These are phyloP conservation scores for Venustampulla echinocandica DNA, from an alignment of 495 filamentous ascomycete species.

Conservation along the genomic window DNA sequence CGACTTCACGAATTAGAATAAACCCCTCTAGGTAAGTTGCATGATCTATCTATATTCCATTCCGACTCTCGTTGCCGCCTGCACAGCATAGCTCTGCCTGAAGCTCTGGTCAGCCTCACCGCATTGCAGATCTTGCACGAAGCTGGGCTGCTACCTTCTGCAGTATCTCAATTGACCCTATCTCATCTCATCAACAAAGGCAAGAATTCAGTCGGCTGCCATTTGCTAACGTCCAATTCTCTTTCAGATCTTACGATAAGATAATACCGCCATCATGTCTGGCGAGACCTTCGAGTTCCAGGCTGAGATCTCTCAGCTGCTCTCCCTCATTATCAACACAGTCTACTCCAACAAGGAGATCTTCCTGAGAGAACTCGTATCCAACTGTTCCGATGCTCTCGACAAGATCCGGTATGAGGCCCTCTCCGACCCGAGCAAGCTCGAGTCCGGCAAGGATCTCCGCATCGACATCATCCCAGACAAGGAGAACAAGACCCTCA, in stretches of 20 bases:
- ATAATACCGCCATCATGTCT: conserved; percentile 47
- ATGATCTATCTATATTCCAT: not conserved
- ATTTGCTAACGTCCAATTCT: conserved; percentile 3
- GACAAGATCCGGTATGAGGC: conserved; percentile 99
- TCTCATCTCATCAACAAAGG: not conserved
- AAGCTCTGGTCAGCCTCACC: not conserved
- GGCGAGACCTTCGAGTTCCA: conserved; percentile 97
- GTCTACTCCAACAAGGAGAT: conserved; percentile 99
- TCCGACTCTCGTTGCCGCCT: not conserved
- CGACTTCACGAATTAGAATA: conserved; percentile 1
- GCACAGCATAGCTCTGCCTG: not conserved
- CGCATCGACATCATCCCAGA: conserved; percentile 97
- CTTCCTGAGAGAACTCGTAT: conserved; percentile 95
- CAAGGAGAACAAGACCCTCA: conserved; percentile 94
- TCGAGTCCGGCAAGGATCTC: conserved; percentile 93
- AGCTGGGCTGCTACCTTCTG: not conserved
- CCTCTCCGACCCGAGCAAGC: conserved; percentile 91
- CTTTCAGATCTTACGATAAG: not conserved
- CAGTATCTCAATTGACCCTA: not conserved
- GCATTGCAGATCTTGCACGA: not conserved
- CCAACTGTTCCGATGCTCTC: conserved; percentile 95
- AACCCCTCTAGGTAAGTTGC: not conserved
- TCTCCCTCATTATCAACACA: conserved; percentile 99
- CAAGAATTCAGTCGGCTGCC: not conserved
- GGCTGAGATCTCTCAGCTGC: conserved; percentile 99